Conservation (phyloP, 305 asterid genomes). For the Solanum chacoense region DNA sequence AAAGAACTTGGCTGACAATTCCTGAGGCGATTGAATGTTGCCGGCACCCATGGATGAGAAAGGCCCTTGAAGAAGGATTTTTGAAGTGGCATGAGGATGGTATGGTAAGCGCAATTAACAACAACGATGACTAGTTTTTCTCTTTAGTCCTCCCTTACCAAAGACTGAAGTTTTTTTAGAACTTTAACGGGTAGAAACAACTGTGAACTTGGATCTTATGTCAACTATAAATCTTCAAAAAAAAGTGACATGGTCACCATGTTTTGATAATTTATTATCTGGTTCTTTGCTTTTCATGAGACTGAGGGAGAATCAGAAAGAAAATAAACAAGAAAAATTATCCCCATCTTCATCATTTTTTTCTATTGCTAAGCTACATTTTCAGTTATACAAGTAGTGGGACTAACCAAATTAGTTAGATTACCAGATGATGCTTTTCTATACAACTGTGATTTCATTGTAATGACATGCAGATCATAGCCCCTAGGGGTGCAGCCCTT, state of each 20-base stretch:
- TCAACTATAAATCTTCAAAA: background rate
- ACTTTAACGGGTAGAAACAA: background rate
- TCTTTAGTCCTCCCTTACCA: background rate
- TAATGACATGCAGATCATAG: background rate
- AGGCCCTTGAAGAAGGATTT: slow-evolving; percentile 75
- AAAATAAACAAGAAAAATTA: background rate
- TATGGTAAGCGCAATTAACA: slow-evolving; percentile 39
- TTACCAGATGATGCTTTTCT: background rate
- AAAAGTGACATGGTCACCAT: background rate
- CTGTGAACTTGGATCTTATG: background rate
- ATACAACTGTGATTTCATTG: background rate
- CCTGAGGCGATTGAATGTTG: slow-evolving; percentile 58
- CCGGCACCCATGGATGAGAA: slow-evolving; percentile 80
- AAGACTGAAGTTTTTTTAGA: background rate
- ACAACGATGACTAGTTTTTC: slow-evolving; percentile 12
- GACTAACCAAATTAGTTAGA: background rate
- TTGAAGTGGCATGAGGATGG: slow-evolving; percentile 60
- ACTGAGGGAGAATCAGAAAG: background rate
- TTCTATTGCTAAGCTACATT: background rate
- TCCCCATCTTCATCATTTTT: background rate
- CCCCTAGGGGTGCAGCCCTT: background rate
- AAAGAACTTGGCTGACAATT: slow-evolving; percentile 67
- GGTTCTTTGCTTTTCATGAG: background rate
- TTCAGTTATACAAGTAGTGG: background rate
- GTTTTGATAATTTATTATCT: background rate